Evolutionary conservation across 1,284 basidiomycete species (phyloP), one percentile per base, ranked within the genome.

Genomic region (Moniliophthora roreri): DNA sequence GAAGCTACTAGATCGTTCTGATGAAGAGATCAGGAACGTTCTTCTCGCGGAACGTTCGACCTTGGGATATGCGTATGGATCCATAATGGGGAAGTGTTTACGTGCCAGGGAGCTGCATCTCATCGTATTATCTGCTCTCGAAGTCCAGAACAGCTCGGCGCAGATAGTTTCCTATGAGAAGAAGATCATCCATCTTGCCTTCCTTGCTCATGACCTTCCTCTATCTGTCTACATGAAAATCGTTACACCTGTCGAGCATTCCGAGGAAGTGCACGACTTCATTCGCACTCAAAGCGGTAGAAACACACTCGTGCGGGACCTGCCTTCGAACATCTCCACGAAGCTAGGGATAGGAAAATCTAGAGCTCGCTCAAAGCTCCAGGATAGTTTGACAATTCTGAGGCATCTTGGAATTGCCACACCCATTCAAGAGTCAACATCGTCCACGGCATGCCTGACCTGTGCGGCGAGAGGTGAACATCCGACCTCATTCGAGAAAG

Each of bases 51-150:
- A 91, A 62, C 76, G 79, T 49, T 80, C 80, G 48, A 87, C 86
- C 1, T 60, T 85, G 15, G 77, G 80, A 5, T 89, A 92, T 59
- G 57, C 79, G 32, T 87, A 87, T 63, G 89, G 89, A 13, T 89
- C 80, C 63, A 76, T 87, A 42, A 71, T 80, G 20, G 88, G 84
- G 10, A 85, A 81, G 62, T 77, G 78, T 32, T 69, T 81, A 8
- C 79, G 90, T 38, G 79, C 82, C 10, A 80, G 81, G 34, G 74
- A 80, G 54, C 68, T 91, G 1, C 87, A 92, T 64, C 66, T 87
- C n/a, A 69, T 74, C 41, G 69, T 71, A 15, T 67, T 87, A 28
- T 64, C 69, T n/a, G 69, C 76, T 5, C 74, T 90, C 40, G 74
- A 79, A 59, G 64, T 65, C 5, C 52, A 58, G 1, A 57, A 62